Evolutionary conservation across 768 basidiomycete genomes (phyloP).

Genomic region (Lactarius evosmus): DNA sequence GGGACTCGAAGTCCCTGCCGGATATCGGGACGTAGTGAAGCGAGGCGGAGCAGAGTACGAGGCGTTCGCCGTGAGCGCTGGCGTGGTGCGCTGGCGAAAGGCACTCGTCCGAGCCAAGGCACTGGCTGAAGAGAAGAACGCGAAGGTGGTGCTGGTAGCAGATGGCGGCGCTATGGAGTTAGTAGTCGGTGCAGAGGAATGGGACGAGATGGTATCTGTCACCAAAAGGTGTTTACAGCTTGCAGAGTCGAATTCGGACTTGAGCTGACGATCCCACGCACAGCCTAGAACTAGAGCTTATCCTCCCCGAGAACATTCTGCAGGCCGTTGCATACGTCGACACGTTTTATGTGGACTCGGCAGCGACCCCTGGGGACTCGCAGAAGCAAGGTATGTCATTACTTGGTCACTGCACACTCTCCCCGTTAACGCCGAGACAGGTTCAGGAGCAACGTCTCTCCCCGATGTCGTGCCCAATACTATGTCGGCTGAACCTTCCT

Average conservation of each 20-base stretch:
- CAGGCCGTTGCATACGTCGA: slow-evolving; percentile 47
- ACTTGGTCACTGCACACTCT: not conserved
- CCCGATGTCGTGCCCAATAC: slow-evolving; percentile 54
- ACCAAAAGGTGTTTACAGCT: slow-evolving; percentile 44
- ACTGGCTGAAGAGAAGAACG: slow-evolving; percentile 36
- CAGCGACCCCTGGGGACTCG: slow-evolving; percentile 34
- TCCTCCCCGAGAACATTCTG: slow-evolving; percentile 47
- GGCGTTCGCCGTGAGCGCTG: slow-evolving; percentile 51
- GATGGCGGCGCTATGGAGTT: slow-evolving; percentile 46
- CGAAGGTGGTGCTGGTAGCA: slow-evolving; percentile 47
- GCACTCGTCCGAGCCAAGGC: slow-evolving; percentile 50
- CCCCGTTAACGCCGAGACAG: slow-evolving; percentile 2
- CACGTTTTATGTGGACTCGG: slow-evolving; percentile 36
- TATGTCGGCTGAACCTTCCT: slow-evolving; percentile 48
- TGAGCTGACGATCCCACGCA: slow-evolving; percentile 2
- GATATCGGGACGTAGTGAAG: slow-evolving; percentile 52
- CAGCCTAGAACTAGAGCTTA: slow-evolving; percentile 44
- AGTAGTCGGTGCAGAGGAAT: slow-evolving; percentile 52
- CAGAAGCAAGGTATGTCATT: slow-evolving; percentile 19
- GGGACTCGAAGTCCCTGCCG: slow-evolving; percentile 45
- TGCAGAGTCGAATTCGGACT: not conserved
- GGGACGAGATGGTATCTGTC: slow-evolving; percentile 51
- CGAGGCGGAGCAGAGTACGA: slow-evolving; percentile 62
- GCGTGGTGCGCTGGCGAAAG: slow-evolving; percentile 49
- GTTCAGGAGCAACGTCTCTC: slow-evolving; percentile 37